A percentile compares a stretch with the other conserved stretches of the same genome.
These are phyloP conservation scores for Suillus spraguei DNA, from an alignment of 768 basidiomycete species.

Conservation along the genomic window DNA sequence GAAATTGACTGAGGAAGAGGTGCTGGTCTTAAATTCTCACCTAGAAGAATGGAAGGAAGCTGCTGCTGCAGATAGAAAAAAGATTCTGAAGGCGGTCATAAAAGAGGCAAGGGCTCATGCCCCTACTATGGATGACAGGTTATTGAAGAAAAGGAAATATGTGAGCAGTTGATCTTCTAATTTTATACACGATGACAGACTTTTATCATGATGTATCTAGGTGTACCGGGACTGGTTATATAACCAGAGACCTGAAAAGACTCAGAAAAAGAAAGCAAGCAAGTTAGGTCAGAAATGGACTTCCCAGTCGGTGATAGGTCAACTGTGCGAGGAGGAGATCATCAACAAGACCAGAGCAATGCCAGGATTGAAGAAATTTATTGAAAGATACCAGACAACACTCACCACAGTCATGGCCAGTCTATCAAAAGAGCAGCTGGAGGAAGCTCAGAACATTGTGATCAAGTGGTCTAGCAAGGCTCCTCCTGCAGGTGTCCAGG, in stretches of 20 bases:
- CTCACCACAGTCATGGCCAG: neutral
- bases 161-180: neutral
- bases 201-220: neutral
- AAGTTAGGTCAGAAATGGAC: neutral
- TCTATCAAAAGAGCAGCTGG: too few relatives aligned
- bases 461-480: neutral
- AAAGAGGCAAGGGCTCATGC: neutral
- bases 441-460: too few relatives aligned
- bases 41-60: slow-evolving; percentile 7
- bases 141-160: neutral
- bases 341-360: too few relatives aligned
- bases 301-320: too few relatives aligned
- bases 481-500: neutral
- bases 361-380: neutral
- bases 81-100: neutral
- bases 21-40: neutral
- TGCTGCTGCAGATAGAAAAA: neutral
- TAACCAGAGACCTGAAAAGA: neutral
- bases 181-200: neutral
- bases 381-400: neutral
- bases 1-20: neutral
- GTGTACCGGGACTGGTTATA: slow-evolving; percentile 2
- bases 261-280: neutral
- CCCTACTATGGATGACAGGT: neutral
- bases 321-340: too few relatives aligned